Conservation (phyloP, 176 grass and related monocot species). For the Microstegium vimineum region DNA sequence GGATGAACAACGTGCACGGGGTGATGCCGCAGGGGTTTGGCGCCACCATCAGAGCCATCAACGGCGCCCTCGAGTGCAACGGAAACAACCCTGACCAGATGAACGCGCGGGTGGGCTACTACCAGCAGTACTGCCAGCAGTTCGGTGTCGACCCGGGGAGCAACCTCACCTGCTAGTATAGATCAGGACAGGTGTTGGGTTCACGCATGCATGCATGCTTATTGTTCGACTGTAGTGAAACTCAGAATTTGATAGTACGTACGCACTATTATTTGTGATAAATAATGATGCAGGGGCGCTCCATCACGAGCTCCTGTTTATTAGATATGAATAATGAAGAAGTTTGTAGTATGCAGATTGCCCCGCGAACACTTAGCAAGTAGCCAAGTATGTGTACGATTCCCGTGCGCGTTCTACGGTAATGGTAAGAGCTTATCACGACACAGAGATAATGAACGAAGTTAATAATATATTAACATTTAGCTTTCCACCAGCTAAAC, state of each 20-base stretch:
- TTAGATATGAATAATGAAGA: background rate
- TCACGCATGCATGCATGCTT: too few relatives aligned
- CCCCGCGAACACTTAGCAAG: background rate
- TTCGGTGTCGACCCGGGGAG: slow-evolving; percentile 48
- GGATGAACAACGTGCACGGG: slow-evolving; percentile 63
- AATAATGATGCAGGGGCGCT: too few relatives aligned
- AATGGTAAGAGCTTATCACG: background rate
- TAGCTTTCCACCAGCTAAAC: too few relatives aligned
- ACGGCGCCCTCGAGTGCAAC: slow-evolving; percentile 49
- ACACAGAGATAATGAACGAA: background rate
- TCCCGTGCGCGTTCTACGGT: background rate
- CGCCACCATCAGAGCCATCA: slow-evolving; percentile 54
- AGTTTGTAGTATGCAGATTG: background rate
- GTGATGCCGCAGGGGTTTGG: slow-evolving; percentile 50
- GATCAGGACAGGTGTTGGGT: background rate
- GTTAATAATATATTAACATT: background rate
- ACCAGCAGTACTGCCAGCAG: slow-evolving; percentile 58
- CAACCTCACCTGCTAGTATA: slow-evolving; percentile 64
- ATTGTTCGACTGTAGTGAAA: too few relatives aligned
- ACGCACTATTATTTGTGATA: too few relatives aligned
- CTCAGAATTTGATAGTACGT: too few relatives aligned
- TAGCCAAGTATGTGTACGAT: background rate
- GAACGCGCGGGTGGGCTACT: slow-evolving; percentile 34
- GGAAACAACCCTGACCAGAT: slow-evolving; percentile 30
- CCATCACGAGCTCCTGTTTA: too few relatives aligned